Evolutionary conservation across 345 rosid genomes (phyloP).

Genomic region (Rhodamnia rubescens): DNA sequence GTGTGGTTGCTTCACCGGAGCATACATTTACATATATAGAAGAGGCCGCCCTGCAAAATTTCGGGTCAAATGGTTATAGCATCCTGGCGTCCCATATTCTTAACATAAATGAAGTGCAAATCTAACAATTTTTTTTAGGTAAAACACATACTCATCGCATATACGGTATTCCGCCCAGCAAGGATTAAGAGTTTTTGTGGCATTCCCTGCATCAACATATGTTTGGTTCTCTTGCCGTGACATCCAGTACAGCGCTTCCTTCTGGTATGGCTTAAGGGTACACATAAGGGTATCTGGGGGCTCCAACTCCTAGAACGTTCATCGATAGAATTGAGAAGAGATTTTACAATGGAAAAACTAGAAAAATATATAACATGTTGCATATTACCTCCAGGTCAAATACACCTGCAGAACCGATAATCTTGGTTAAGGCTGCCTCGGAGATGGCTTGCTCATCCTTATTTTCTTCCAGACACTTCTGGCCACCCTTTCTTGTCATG

Average conservation of each 20-base stretch:
- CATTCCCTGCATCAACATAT: slow-evolving; percentile 31
- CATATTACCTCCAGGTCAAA: slow-evolving; percentile 34
- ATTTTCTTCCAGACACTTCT: slow-evolving; percentile 15
- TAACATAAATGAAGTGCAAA: background rate
- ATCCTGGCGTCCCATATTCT: background rate
- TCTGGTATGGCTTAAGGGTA: slow-evolving; percentile 50
- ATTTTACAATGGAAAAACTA: background rate
- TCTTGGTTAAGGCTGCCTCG: slow-evolving; percentile 37
- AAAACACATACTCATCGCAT: slow-evolving; percentile 42
- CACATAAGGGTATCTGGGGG: slow-evolving; percentile 45
- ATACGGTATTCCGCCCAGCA: slow-evolving; percentile 60
- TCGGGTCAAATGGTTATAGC: background rate
- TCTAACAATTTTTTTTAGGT: background rate
- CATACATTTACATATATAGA: slow-evolving; percentile 49
- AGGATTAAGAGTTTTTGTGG: slow-evolving; percentile 51
- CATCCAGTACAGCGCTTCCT: slow-evolving; percentile 70
- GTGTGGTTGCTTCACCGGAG: slow-evolving; percentile 61
- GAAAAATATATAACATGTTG: background rate
- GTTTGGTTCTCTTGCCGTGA: slow-evolving; percentile 43
- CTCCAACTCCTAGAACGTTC: slow-evolving; percentile 45
- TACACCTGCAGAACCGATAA: slow-evolving; percentile 46
- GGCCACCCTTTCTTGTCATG: slow-evolving; percentile 32
- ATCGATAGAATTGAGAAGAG: background rate
- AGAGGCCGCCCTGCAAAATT: slow-evolving; percentile 44
- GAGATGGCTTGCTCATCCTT: slow-evolving; percentile 42